Conservation (phyloP, 805 yeast genomes). For the Yarrowia osloensis region DNA sequence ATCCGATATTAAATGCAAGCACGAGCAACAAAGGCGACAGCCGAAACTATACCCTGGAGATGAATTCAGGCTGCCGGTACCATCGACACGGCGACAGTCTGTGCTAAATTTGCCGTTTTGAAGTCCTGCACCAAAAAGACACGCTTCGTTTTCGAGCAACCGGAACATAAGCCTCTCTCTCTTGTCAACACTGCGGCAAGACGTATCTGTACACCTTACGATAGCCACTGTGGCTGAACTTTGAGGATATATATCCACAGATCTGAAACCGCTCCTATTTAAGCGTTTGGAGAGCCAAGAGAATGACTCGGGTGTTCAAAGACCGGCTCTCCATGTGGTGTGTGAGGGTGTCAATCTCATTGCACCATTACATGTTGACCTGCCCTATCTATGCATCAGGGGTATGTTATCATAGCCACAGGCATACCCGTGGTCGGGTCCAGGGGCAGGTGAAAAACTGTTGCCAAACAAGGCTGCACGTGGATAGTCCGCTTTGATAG, state of each 20-base stretch:
- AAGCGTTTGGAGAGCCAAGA: background rate
- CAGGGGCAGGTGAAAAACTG: too few species aligned
- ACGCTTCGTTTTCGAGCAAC: background rate
- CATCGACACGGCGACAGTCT: background rate
- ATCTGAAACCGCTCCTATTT: conserved; percentile 5
- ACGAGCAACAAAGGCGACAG: background rate
- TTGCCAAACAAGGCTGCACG: background rate
- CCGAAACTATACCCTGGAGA: background rate
- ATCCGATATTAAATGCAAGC: conserved; percentile 2
- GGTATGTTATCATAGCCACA: background rate
- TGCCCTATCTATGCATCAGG: conserved; percentile 9
- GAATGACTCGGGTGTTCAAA: background rate
- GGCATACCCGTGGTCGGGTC: too few species aligned
- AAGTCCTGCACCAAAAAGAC: background rate
- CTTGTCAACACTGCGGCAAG: background rate
- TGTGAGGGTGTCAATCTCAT: too few species aligned
- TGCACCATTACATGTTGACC: background rate
- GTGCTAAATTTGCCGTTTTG: background rate
- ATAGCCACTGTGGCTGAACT: conserved; percentile 22
- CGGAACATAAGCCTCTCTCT: background rate
- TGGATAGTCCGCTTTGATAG: conserved; percentile 5
- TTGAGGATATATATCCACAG: background rate
- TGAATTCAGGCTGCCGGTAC: background rate
- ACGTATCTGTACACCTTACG: background rate
- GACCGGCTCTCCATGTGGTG: background rate